Conservation (phyloP, 148 eudicot species). For the Cornus kousa region DNA sequence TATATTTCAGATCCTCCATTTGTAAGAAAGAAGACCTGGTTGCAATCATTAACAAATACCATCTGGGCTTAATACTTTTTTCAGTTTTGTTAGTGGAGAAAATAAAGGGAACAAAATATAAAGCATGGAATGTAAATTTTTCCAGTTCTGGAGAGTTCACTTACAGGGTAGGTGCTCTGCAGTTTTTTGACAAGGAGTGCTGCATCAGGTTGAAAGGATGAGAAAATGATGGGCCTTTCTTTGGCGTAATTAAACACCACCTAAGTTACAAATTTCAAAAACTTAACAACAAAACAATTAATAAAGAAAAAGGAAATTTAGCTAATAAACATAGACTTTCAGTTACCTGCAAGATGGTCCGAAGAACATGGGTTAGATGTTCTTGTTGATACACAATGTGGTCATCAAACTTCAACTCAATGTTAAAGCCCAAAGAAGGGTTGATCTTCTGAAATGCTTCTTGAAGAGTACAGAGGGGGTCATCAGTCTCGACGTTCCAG, state of each 20-base stretch:
- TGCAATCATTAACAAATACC: background rate
- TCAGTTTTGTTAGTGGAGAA: background rate
- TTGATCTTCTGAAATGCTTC: slow-evolving; percentile 69
- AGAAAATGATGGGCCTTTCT: slow-evolving; percentile 58
- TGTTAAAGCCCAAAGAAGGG: slow-evolving; percentile 75
- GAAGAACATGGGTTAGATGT: slow-evolving; percentile 44
- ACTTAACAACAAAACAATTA: background rate
- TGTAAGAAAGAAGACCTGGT: slow-evolving; percentile 20
- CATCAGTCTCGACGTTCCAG: slow-evolving; percentile 73
- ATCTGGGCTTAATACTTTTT: background rate
- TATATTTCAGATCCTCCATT: slow-evolving; percentile 16
- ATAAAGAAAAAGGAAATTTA: background rate
- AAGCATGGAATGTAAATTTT: no score
- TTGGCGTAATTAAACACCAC: slow-evolving; percentile 56
- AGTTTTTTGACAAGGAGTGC: slow-evolving; percentile 51
- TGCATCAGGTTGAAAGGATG: slow-evolving; percentile 72
- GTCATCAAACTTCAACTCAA: slow-evolving; percentile 85
- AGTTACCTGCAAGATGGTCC: slow-evolving; percentile 42
- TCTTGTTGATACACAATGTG: slow-evolving; percentile 57
- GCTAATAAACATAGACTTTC: background rate
- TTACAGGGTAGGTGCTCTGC: slow-evolving; percentile 63
- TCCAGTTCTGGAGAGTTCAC: background rate
- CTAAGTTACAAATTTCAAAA: slow-evolving; percentile 16
- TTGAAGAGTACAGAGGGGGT: slow-evolving; percentile 64
- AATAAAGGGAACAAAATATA: no score